Conservation (phyloP, 1,139 yeast genomes). For the Pichia sp. region DNA sequence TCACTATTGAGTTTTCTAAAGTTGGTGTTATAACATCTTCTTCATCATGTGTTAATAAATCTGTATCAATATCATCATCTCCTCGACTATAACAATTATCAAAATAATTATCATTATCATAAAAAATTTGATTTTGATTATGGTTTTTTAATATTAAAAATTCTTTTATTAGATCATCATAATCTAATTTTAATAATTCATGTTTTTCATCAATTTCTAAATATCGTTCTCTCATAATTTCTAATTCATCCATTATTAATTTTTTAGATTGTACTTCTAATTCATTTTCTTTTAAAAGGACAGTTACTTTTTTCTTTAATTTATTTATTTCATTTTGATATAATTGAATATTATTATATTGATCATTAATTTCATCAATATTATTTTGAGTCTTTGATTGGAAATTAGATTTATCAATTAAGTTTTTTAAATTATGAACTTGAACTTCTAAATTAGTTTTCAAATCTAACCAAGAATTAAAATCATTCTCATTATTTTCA, state of each 20-base stretch:
- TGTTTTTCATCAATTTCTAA: slow-evolving; percentile 29
- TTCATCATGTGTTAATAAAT: no score
- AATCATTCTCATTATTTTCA: slow-evolving; percentile 28
- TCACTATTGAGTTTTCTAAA: no score
- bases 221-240: slow-evolving; percentile 40
- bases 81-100: no score
- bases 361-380: background rate
- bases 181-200: slow-evolving; percentile 24
- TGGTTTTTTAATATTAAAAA: slow-evolving; percentile 8
- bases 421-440: slow-evolving; percentile 15
- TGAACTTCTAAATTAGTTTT: slow-evolving; percentile 21
- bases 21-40: no score
- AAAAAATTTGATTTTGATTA: no score
- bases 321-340: slow-evolving; percentile 33
- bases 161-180: slow-evolving; percentile 24
- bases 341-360: slow-evolving; percentile 2
- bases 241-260: slow-evolving; percentile 50
- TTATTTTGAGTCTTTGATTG: background rate
- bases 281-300: slow-evolving; percentile 44
- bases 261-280: slow-evolving; percentile 41
- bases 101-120: slow-evolving; percentile 7
- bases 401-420: background rate
- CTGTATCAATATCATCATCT: no score
- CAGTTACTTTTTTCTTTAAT: slow-evolving; percentile 38
- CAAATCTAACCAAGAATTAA: slow-evolving; percentile 25